Conservation (phyloP, 2,329 filamentous ascomycete genomes). For the Cyclaneusma minus region DNA sequence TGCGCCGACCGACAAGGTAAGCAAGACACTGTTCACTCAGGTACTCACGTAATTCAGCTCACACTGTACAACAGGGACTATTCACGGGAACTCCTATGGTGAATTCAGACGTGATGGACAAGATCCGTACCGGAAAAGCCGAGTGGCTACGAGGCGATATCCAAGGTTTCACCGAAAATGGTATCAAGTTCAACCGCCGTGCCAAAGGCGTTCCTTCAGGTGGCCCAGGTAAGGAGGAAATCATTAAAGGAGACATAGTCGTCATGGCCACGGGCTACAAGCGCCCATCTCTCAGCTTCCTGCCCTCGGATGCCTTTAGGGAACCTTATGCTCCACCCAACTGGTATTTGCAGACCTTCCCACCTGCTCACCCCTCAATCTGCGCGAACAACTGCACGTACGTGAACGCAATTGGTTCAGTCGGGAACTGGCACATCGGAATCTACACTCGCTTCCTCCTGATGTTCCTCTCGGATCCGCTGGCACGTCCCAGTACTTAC, state of each 20-base stretch:
- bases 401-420: slow-evolving; percentile 62
- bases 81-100: slow-evolving; percentile 81
- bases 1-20: slow-evolving; percentile 48
- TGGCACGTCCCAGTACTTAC: slow-evolving; percentile 52
- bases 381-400: slow-evolving; percentile 79
- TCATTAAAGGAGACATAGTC: slow-evolving; percentile 58
- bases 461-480: slow-evolving; percentile 71
- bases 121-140: slow-evolving; percentile 55
- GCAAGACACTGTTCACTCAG: no score
- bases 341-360: slow-evolving; percentile 83
- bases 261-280: slow-evolving; percentile 76
- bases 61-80: no score
- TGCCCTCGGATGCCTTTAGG: slow-evolving; percentile 57
- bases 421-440: slow-evolving; percentile 79
- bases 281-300: slow-evolving; percentile 55
- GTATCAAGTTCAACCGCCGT: slow-evolving; percentile 57
- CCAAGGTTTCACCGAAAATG: slow-evolving; percentile 42
- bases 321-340: slow-evolving; percentile 65
- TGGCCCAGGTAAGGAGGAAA: slow-evolving; percentile 53
- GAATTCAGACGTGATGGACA: slow-evolving; percentile 65
- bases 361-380: slow-evolving; percentile 55
- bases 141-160: slow-evolving; percentile 77
- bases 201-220: slow-evolving; percentile 57
- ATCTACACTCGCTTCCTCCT: slow-evolving; percentile 77
- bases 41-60: no score